Base-by-base conservation (phyloP, 441 rosid genomes). In the Populus hybrid region DNA sequence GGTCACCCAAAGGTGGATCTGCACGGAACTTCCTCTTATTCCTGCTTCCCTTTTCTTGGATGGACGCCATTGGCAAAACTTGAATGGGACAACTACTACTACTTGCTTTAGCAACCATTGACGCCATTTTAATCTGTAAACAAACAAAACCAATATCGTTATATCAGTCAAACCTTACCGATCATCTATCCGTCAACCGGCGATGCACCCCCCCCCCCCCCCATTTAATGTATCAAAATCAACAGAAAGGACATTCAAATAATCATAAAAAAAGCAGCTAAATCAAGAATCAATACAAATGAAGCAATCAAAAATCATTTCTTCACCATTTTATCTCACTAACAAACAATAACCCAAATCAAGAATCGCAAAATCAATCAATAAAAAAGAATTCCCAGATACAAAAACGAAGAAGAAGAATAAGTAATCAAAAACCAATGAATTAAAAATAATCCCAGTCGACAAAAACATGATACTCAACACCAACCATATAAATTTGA, bases 21-120 rank as follows among this genome's bases (percentile, higher is more conserved):
- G 97, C 93, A 76, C 89, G 82, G 78, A 91, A 92, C 83, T 95
- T 93, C 71, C 99, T 87, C 88, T 93, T 95, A 82, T 95, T 95
- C 79, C 95, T 84, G 65, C 94, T 92, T 42, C 92, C 99, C 74
- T 93, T 93, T 75, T 86, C 98, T 85, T 90, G 98, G 6, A 89
- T 81, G 3, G 91, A 78, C 61, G 83, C 78, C 79, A 89, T 79
- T 12, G 94, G 78, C 14, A 88, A 85, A 66, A 86, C 78, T 77
- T 81, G 90, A 80, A 80, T 76, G 68, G 82, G 72, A 80, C 80
- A 76, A 67, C 85, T 75, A 74, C 83, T 30, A 30, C 32, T 80
- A 80, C 78, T 83, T 78, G 86, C 86, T 82, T 92, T 88, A 78
- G 84, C 88, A 78, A 89, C 86, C 91, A 87, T 76, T 53, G 88